Base-by-base conservation (phyloP, 345 rosid genomes). In the Brassica rapa region DNA sequence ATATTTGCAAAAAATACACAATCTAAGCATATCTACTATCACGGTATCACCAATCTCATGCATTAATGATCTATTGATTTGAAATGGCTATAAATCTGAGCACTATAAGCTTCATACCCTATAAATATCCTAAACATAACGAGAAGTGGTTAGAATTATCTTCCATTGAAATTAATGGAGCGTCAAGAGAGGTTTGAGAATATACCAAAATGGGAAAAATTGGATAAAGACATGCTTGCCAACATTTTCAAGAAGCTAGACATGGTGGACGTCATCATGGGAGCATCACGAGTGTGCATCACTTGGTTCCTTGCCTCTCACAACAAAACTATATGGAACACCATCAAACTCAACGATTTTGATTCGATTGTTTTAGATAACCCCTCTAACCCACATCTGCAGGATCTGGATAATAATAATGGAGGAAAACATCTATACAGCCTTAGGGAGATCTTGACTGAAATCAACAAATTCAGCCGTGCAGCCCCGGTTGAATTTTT, bases 301-400 rank as follows among this genome's bases (percentile, higher is more conserved):
- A 1, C 24, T 35, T 59, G 66, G 75, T 71, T 71, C 66, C 75
- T 71, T 59, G 75, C 32, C 9, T n/a, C 66, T 8, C 75, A 59
- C 66, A 15, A 57, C 7, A 71, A 8, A 71, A 1, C 75, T 37
- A 4, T 71, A 71, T 71, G 56, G 66, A 51, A 43, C 51, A 43
- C n/a, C n/a, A 43, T 43, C 51, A 43, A 43, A 11, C 51, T 43
- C 51, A 43, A 43, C n/a, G 51, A 11, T 43, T n/a, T 11, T 43
- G 51, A 43, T 43, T 43, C 51, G 51, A 43, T 43, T 43, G 51
- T 43, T 43, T 43, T 43, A 43, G 51, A 43, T 43, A 11, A 43
- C 4, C n/a, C 51, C 51, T 43, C 51, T 43, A 43, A 43, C n/a
- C 51, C 51, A 43, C 46, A 39, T 39, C 46, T 39, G 46, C 46